Base-by-base conservation (phyloP, 1,284 basidiomycete genomes). In the Coniferiporia weirii region DNA sequence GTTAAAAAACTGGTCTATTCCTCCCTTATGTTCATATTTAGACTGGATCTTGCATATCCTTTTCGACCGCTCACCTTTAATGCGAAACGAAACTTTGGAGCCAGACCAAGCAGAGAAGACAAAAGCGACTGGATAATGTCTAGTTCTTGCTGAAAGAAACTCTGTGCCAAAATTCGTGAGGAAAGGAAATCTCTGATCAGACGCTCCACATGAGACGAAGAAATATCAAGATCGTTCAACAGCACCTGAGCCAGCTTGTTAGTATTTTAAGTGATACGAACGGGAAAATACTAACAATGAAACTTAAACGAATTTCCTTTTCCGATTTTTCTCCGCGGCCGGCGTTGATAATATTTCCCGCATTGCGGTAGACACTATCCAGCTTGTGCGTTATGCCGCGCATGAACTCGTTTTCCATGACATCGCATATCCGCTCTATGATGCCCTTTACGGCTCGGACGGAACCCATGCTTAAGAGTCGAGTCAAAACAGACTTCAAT, bases 1-100 rank as follows among this genome's bases (percentile, higher is more conserved):
- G 64, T 93, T 95, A 77, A 98, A 98, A 20, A 98, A 76, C 67
- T 95, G 93, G 65, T 98, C 96, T 45, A 98, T 79, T 38, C 95
- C 93, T 9, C 83, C 79, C 87, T 95, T 70, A 1, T 62, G 20
- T 32, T 35, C 54, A 22, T 63, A 38, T 60, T 20, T 45, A 54
- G 48, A 36, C 56, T 40, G 57, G 66, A 52, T 62, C 48, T 49
- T 61, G 56, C 44, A 44, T 27, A 62, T 54, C 7, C 61, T 48
- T 17, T 40, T 40, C 38, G 60, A 56, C 35, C 15, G 17, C 36
- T 13, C 66, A 92, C 93, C 70, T 88, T 85, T 55, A 91, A 74
- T 1, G 83, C 83, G 1, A 83, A 80, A 38, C 85, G 80, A 69
- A 95, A 86, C 65, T 85, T 87, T 1, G 79, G 74, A 1, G 81